These are phyloP conservation scores for Eutrema salsugineum DNA, from an alignment of 441 rosid species.

Conservation along the genomic window DNA sequence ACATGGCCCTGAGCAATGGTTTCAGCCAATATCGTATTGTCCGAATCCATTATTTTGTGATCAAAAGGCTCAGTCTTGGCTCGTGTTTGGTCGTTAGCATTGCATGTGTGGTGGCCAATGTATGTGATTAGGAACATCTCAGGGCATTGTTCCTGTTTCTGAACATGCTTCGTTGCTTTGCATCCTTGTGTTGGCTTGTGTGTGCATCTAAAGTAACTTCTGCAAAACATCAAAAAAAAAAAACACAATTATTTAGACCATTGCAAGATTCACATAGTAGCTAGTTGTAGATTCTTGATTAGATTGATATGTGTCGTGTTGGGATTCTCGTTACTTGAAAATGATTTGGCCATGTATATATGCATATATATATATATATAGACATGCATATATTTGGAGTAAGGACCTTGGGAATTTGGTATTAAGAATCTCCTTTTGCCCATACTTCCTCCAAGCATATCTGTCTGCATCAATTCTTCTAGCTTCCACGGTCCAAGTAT, in stretches of 20 bases:
- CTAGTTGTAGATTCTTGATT: not conserved
- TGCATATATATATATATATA: not conserved
- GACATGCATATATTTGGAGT: not conserved
- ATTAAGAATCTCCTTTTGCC: slow-evolving; percentile 76
- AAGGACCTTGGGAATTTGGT: slow-evolving; percentile 60
- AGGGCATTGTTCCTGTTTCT: slow-evolving; percentile 50
- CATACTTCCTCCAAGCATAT: slow-evolving; percentile 86
- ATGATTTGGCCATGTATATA: not conserved
- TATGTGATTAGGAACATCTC: slow-evolving; percentile 47
- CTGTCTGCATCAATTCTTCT: slow-evolving; percentile 45
- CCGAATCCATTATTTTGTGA: slow-evolving; percentile 14
- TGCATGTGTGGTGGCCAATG: slow-evolving; percentile 61
- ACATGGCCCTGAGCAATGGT: slow-evolving; percentile 1
- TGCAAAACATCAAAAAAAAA: slow-evolving; percentile 30
- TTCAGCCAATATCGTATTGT: not conserved
- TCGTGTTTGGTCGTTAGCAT: not conserved
- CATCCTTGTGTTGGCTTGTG: slow-evolving; percentile 71
- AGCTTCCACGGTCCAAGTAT: slow-evolving; percentile 36
- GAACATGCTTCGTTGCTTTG: slow-evolving; percentile 70
- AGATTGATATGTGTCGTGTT: not conserved
- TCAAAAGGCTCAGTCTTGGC: slow-evolving; percentile 13
- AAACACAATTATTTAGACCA: slow-evolving; percentile 16
- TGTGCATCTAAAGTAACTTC: slow-evolving; percentile 84
- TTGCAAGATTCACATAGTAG: not conserved
- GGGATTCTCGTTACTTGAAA: not conserved